phyloP scores from a whole-genome alignment of 441 rosid species.

The Syzygium malaccense region DNA sequence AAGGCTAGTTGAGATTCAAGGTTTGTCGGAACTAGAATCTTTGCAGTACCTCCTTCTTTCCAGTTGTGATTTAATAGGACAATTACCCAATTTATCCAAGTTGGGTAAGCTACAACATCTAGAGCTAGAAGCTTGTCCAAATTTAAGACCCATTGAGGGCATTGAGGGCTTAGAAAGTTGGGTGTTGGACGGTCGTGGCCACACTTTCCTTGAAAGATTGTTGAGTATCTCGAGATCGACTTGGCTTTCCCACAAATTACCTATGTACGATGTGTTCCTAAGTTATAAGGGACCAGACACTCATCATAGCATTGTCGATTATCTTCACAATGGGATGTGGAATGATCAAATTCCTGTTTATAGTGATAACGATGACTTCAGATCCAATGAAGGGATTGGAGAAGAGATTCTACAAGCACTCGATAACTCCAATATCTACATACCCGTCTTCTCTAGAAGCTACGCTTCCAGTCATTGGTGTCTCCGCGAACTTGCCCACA shows the following conservation, averaged over 20 bases:
- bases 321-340: neutral
- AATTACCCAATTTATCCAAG: neutral
- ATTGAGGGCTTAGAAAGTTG: neutral
- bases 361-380: neutral
- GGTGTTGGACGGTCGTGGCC: neutral
- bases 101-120: neutral
- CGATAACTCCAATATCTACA: neutral
- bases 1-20: neutral
- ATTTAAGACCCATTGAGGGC: neutral
- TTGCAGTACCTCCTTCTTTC: neutral
- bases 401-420: neutral
- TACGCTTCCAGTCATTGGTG: neutral
- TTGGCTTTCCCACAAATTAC: neutral
- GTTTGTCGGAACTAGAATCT: neutral
- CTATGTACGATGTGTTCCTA: neutral
- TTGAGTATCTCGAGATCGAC: neutral
- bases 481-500: neutral
- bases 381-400: neutral
- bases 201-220: neutral
- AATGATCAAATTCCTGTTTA: neutral
- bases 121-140: neutral
- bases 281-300: neutral
- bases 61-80: neutral
- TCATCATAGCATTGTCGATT: neutral
- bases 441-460: neutral